Evolutionary conservation across 352 stramenopile genomes (phyloP).

Genomic region (Phytophthora cactorum): DNA sequence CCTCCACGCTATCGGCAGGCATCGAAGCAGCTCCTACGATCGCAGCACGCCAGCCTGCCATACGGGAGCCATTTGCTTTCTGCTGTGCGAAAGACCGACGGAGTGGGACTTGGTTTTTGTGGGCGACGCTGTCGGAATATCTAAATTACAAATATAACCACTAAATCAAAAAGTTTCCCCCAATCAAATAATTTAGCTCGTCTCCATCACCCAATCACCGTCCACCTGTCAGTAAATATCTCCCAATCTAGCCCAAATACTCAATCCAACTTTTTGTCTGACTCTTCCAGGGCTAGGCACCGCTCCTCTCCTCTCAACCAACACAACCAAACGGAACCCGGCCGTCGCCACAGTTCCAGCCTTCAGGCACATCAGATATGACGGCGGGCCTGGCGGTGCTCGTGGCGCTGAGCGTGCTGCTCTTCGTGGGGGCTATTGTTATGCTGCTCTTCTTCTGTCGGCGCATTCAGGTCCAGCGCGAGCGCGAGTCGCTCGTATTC

Average conservation of each 20-base stretch:
- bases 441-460: conserved; percentile 59
- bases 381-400: conserved; percentile 44
- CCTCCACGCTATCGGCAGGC: neutral
- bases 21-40: conserved; percentile 18
- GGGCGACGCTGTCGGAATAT: neutral
- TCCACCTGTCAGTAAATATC: conserved; percentile 5
- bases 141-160: conserved; percentile 12
- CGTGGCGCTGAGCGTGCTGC: conserved; percentile 46
- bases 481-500: conserved; percentile 54
- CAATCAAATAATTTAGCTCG: neutral
- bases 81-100: conserved; percentile 29
- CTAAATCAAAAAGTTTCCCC: too few relatives aligned
- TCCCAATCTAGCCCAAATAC: conserved; percentile 19
- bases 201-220: conserved; percentile 13
- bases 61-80: conserved; percentile 28
- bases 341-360: neutral
- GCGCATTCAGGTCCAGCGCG: conserved; percentile 41
- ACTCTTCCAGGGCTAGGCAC: conserved; percentile 31
- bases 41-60: conserved; percentile 28
- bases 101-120: conserved; percentile 13
- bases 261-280: conserved; percentile 16
- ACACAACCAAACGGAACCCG: conserved; percentile 20
- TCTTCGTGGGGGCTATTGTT: conserved; percentile 48
- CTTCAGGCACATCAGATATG: conserved; percentile 24
- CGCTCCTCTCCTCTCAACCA: conserved; percentile 20